Evolutionary conservation across 1,284 basidiomycete species (phyloP).

Genomic region (Cryptococcus jaspeensis): DNA sequence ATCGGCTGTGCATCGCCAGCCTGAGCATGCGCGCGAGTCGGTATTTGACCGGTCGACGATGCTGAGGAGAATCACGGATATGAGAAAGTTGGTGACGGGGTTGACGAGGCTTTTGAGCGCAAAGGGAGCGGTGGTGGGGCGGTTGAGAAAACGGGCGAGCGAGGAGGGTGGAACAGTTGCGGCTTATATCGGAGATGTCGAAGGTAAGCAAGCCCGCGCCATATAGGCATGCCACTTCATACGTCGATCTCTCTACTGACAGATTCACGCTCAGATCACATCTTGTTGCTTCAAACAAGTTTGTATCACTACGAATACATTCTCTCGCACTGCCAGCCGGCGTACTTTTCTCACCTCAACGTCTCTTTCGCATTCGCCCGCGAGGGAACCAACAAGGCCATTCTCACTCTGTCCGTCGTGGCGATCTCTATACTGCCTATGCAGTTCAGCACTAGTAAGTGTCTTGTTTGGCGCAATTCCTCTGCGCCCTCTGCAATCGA

Average conservation of each 20-base stretch:
- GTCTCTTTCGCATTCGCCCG: slow-evolving; percentile 63
- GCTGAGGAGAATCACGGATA: slow-evolving; percentile 72
- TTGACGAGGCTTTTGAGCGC: slow-evolving; percentile 72
- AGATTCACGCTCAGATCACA: slow-evolving; percentile 66
- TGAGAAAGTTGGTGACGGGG: slow-evolving; percentile 77
- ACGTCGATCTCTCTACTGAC: background rate
- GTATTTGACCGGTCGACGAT: slow-evolving; percentile 52
- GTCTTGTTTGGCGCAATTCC: slow-evolving; percentile 1
- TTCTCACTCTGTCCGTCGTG: slow-evolving; percentile 67
- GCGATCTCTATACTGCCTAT: slow-evolving; percentile 69
- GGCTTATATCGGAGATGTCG: slow-evolving; percentile 89
- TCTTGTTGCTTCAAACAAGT: slow-evolving; percentile 79
- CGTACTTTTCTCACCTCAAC: slow-evolving; percentile 75
- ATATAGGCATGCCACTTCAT: background rate
- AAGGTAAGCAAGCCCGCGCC: slow-evolving; percentile 59
- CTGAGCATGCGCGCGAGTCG: slow-evolving; percentile 20
- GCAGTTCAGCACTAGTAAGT: slow-evolving; percentile 64
- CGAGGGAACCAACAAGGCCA: slow-evolving; percentile 63
- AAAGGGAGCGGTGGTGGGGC: slow-evolving; percentile 79
- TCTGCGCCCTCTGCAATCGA: background rate
- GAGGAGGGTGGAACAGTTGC: slow-evolving; percentile 61
- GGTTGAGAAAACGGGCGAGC: slow-evolving; percentile 68
- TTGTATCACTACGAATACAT: slow-evolving; percentile 86
- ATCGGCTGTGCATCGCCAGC: slow-evolving; percentile 19
- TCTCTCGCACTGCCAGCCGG: slow-evolving; percentile 81